A percentile compares a stretch with the other conserved stretches of the same genome.
Conservation (phyloP, 257 asterid species). For the Nicotiana noctiflora region DNA sequence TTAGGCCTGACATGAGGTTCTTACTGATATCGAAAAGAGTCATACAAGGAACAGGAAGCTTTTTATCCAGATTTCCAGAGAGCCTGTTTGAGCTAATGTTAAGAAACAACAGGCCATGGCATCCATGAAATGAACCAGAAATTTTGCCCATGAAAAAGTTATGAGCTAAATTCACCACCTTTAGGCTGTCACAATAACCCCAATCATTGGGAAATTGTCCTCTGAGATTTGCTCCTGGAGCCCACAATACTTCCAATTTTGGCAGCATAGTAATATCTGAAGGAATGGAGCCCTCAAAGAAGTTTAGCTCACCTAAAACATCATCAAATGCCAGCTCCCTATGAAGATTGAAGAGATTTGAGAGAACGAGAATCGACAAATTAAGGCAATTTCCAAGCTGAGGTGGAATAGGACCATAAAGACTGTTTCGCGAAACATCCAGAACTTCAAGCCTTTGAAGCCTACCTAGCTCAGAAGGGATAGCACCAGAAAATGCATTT, state of each 20-base stretch:
- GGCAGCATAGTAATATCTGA: slow-evolving; percentile 38
- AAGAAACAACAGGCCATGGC: slow-evolving; percentile 67
- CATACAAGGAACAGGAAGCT: slow-evolving; percentile 81
- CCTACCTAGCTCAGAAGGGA: slow-evolving; percentile 67
- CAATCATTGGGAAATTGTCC: slow-evolving; percentile 57
- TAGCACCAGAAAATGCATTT: slow-evolving; percentile 57
- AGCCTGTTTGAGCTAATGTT: slow-evolving; percentile 69
- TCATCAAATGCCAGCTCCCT: slow-evolving; percentile 27
- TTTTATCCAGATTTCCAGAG: slow-evolving; percentile 43
- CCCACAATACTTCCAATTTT: slow-evolving; percentile 79
- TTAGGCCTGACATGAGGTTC: slow-evolving; percentile 55
- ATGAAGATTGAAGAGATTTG: slow-evolving; percentile 69
- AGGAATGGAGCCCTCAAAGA: slow-evolving; percentile 62
- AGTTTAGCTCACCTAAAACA: slow-evolving; percentile 51
- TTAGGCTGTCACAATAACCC: slow-evolving; percentile 64
- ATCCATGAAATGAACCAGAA: slow-evolving; percentile 30
- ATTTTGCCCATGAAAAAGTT: slow-evolving; percentile 51
- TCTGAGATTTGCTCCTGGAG: slow-evolving; percentile 61
- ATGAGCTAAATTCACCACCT: slow-evolving; percentile 71
- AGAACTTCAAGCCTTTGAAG: slow-evolving; percentile 62
- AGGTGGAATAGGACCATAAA: slow-evolving; percentile 59
- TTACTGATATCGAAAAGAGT: slow-evolving; percentile 62
- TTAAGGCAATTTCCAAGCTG: slow-evolving; percentile 60
- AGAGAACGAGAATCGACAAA: slow-evolving; percentile 55
- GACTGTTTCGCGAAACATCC: slow-evolving; percentile 73